These are phyloP conservation scores for Salix koriyanagi DNA, from an alignment of 345 rosid genomes.

Conservation along the genomic window DNA sequence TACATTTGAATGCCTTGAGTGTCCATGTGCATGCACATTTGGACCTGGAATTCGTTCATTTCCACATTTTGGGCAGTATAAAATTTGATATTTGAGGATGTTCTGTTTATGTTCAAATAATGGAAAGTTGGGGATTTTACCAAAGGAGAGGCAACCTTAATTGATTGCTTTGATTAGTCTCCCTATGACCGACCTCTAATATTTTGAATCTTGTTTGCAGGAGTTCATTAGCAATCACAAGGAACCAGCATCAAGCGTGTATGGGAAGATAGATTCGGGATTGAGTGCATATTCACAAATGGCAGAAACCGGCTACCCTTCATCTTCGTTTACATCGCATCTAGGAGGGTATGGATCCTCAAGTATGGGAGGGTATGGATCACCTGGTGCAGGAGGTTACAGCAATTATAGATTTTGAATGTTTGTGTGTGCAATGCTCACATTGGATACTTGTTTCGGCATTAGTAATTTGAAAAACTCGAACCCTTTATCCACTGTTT, in stretches of 20 bases:
- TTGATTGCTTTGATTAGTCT: neutral
- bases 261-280: constrained; percentile 27
- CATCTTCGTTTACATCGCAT: constrained; percentile 16
- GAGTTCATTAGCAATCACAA: constrained; percentile 23
- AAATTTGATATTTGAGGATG: neutral
- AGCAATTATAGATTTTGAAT: constrained; percentile 22
- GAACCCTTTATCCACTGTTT: neutral
- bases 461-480: neutral
- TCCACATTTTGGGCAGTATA: neutral
- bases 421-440: neutral
- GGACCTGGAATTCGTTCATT: neutral
- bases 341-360: constrained; percentile 19
- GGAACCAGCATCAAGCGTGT: constrained; percentile 24
- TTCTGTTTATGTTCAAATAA: neutral
- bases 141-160: neutral
- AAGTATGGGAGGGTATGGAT: constrained; percentile 21
- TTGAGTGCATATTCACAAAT: constrained; percentile 23
- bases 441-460: constrained; percentile 1
- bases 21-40: neutral
- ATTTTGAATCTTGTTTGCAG: constrained; percentile 10
- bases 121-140: neutral
- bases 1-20: neutral
- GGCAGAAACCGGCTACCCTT: constrained; percentile 20
- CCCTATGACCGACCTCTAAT: neutral
- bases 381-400: constrained; percentile 25